phyloP scores from a whole-genome alignment of 2,329 filamentous ascomycete genomes.

The Fusarium nurragi region DNA sequence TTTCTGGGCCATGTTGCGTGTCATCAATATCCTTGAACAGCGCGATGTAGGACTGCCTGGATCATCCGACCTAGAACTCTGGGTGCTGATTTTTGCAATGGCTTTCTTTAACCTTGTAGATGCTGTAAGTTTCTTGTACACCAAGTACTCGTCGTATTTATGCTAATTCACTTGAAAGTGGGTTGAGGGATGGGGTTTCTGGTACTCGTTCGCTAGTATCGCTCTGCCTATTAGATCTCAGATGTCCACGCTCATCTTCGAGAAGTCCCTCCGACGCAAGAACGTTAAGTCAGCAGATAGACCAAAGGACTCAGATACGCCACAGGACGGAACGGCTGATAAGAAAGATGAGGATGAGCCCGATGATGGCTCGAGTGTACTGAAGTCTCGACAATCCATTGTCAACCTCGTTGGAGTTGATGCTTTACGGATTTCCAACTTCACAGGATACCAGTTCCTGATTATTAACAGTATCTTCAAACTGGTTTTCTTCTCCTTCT shows the following conservation, averaged over 20 bases:
- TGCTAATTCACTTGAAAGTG: constrained; percentile 50
- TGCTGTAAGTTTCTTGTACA: constrained; percentile 45
- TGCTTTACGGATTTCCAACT: constrained; percentile 73
- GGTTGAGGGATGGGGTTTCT: constrained; percentile 73
- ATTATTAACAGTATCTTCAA: constrained; percentile 71
- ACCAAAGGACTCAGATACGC: constrained; percentile 49
- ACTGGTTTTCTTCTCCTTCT: constrained; percentile 70
- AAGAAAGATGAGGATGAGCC: constrained; percentile 63
- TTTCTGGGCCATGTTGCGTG: constrained; percentile 72
- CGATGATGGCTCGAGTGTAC: constrained; percentile 45
- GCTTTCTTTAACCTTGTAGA: constrained; percentile 67
- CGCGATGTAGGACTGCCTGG: constrained; percentile 54
- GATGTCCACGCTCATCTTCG: constrained; percentile 76
- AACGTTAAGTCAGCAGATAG: constrained; percentile 74
- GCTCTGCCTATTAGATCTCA: constrained; percentile 74
- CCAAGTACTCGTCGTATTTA: background rate
- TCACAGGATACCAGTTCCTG: constrained; percentile 71
- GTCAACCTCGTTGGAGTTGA: constrained; percentile 85
- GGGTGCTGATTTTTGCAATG: constrained; percentile 74
- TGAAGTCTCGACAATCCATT: constrained; percentile 70
- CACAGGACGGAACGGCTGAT: constrained; percentile 52
- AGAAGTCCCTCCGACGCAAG: constrained; percentile 80
- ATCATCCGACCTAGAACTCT: constrained; percentile 62
- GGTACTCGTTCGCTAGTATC: constrained; percentile 71
- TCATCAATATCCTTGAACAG: constrained; percentile 72